Conservation (phyloP, 306 rosid species). For the Amphicarpaea edgeworthii region DNA sequence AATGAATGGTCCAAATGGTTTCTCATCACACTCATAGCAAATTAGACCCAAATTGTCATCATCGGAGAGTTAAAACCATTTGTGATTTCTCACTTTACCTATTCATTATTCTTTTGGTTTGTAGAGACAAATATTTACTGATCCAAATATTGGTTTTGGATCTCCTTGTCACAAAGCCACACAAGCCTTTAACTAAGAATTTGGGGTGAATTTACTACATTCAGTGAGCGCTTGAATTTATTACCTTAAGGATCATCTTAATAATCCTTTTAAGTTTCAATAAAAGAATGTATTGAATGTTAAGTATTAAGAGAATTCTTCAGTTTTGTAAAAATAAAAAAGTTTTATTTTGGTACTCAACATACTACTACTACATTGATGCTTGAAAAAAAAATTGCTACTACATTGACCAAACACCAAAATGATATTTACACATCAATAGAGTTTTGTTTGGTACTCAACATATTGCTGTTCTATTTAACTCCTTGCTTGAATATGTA, state of each 20-base stretch:
- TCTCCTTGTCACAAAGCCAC: background rate
- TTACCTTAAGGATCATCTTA: background rate
- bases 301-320: background rate
- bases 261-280: background rate
- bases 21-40: too few relatives aligned
- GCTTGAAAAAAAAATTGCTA: too few relatives aligned
- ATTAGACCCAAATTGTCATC: too few relatives aligned
- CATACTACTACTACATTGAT: background rate
- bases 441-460: too few relatives aligned
- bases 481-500: background rate
- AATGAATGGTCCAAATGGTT: too few relatives aligned
- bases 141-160: background rate
- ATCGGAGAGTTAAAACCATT: background rate
- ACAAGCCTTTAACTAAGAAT: background rate
- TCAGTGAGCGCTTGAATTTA: background rate
- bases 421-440: too few relatives aligned
- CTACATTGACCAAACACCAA: background rate
- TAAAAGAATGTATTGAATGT: background rate
- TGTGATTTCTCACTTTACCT: background rate
- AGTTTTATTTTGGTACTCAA: background rate
- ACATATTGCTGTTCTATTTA: constrained; percentile 9
- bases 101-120: background rate
- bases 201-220: background rate
- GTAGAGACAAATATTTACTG: background rate
- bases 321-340: too few relatives aligned